Evolutionary conservation across 2,329 filamentous ascomycete species (phyloP).

Genomic region (Microdochium trichocladiopsis): DNA sequence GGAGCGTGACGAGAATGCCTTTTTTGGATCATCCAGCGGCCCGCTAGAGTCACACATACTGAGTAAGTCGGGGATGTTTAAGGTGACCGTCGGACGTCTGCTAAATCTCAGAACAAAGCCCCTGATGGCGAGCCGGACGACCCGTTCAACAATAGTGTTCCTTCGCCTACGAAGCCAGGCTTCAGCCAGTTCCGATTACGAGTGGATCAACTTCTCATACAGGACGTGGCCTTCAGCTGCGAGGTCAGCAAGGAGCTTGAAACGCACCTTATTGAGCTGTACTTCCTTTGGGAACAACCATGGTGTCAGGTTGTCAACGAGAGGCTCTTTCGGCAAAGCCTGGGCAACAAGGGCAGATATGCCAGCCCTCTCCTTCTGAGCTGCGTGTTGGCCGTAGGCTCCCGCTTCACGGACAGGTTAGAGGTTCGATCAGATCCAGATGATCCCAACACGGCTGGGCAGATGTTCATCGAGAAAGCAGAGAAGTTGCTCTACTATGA

Average conservation of each 20-base stretch:
- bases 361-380: slow-evolving; percentile 22
- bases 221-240: background rate
- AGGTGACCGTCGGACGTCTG: slow-evolving; percentile 9
- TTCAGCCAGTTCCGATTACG: background rate
- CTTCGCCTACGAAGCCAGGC: background rate
- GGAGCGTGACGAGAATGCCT: slow-evolving; percentile 25
- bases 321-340: slow-evolving; percentile 21
- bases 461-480: slow-evolving; percentile 19
- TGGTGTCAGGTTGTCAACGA: slow-evolving; percentile 28
- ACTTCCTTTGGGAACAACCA: slow-evolving; percentile 28
- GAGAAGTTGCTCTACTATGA: slow-evolving; percentile 11
- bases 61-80: background rate
- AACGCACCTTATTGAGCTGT: slow-evolving; percentile 22
- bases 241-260: slow-evolving; percentile 12
- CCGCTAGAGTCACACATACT: slow-evolving; percentile 15
- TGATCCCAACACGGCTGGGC: slow-evolving; percentile 25
- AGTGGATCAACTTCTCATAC: background rate
- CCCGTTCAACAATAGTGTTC: slow-evolving; percentile 2
- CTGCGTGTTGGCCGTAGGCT: slow-evolving; percentile 24
- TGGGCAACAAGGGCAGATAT: slow-evolving; percentile 16
- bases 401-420: slow-evolving; percentile 21
- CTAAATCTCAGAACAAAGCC: slow-evolving; percentile 1
- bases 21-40: slow-evolving; percentile 27
- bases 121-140: slow-evolving; percentile 4
- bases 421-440: slow-evolving; percentile 20